Evolutionary conservation across 345 rosid genomes (phyloP).

Genomic region (Salix koriyanagi): DNA sequence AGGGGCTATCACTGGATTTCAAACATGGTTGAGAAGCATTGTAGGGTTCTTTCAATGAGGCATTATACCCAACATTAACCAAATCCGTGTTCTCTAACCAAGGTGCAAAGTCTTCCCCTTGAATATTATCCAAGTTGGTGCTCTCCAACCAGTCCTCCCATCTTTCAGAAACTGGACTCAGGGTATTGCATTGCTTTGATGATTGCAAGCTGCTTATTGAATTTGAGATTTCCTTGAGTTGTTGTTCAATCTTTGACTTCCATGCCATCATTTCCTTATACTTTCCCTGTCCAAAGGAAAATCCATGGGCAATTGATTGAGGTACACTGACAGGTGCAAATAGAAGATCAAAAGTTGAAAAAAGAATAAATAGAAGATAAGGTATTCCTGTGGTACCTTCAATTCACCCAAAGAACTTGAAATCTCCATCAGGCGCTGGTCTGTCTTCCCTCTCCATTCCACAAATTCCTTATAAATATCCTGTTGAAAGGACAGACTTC

Average conservation of each 20-base stretch:
- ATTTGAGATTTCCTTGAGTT: conserved; percentile 59
- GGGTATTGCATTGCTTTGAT: conserved; percentile 42
- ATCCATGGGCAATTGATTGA: background rate
- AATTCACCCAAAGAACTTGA: conserved; percentile 60
- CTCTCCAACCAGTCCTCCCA: conserved; percentile 83
- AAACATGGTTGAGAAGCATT: conserved; percentile 31
- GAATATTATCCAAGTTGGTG: conserved; percentile 57
- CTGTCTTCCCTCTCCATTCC: conserved; percentile 59
- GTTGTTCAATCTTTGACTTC: conserved; percentile 65
- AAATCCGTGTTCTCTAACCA: conserved; percentile 49
- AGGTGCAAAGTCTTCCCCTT: conserved; percentile 51
- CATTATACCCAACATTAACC: conserved; percentile 35
- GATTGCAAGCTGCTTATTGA: conserved; percentile 49
- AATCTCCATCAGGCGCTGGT: conserved; percentile 52
- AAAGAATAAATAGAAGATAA: background rate
- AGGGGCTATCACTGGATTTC: conserved; percentile 41
- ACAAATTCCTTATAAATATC: conserved; percentile 48
- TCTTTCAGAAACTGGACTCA: conserved; percentile 54
- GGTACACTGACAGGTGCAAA: background rate
- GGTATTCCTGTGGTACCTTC: conserved; percentile 48
- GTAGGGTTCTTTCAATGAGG: conserved; percentile 34
- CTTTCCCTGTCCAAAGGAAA: conserved; percentile 40
- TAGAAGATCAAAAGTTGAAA: background rate
- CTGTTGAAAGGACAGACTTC: conserved; percentile 27
- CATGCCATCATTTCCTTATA: conserved; percentile 52